These are phyloP conservation scores for Leptographium flavum DNA, from an alignment of 2,329 filamentous ascomycete genomes.

Conservation along the genomic window DNA sequence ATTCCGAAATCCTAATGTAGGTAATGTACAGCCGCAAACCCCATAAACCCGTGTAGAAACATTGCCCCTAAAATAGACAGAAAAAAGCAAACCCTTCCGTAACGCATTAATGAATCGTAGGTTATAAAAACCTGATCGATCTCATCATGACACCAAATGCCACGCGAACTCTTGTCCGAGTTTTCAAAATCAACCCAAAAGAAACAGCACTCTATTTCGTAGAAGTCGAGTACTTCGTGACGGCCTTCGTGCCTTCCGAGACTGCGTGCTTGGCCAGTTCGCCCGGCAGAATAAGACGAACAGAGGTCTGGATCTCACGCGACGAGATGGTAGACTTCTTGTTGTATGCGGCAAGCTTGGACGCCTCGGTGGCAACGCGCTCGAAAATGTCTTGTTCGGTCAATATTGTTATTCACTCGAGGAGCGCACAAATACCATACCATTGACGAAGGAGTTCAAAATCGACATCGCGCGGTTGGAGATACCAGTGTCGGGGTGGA, in stretches of 20 bases:
- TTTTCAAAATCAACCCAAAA: constrained; percentile 34
- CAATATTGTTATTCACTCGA: too few relatives aligned
- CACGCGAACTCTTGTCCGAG: constrained; percentile 35
- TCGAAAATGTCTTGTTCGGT: constrained; percentile 79
- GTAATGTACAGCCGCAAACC: constrained; percentile 64
- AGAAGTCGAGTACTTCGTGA: constrained; percentile 99
- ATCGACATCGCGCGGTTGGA: constrained; percentile 99
- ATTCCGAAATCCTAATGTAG: constrained; percentile 46
- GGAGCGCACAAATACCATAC: constrained; percentile 33
- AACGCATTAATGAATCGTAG: constrained; percentile 57
- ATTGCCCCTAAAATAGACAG: constrained; percentile 46
- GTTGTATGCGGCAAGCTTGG: constrained; percentile 99
- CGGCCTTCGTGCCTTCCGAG: constrained; percentile 98
- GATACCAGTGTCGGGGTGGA: constrained; percentile 99
- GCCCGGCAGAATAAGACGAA: constrained; percentile 93
- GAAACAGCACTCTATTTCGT: constrained; percentile 66
- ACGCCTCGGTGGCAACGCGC: constrained; percentile 95
- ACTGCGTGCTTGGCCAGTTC: constrained; percentile 99
- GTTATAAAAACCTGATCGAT: constrained; percentile 29
- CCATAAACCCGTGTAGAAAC: constrained; percentile 55
- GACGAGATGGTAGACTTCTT: constrained; percentile 99
- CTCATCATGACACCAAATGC: constrained; percentile 46
- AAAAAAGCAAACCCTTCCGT: constrained; percentile 47
- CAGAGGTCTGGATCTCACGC: constrained; percentile 97
- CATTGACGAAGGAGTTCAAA: constrained; percentile 98